Evolutionary conservation across 1,284 basidiomycete genomes (phyloP).

Genomic region (Ceratobasidium sp.): DNA sequence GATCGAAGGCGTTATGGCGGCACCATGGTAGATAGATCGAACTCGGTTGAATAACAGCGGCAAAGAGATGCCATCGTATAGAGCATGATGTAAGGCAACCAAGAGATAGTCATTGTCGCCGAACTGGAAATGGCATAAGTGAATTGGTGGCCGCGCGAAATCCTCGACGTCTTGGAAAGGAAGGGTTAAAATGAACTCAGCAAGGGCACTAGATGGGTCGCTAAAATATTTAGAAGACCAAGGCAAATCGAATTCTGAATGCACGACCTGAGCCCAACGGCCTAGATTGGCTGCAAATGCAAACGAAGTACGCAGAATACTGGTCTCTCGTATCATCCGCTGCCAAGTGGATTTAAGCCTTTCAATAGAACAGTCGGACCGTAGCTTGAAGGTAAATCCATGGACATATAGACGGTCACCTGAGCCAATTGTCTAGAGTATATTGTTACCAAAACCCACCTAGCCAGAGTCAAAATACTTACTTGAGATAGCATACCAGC

Average conservation of each 20-base stretch:
- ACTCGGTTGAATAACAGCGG: constrained; percentile 55
- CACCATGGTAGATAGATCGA: constrained; percentile 53
- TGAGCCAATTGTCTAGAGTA: constrained; percentile 59
- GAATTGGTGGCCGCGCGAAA: constrained; percentile 42
- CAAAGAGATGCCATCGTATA: constrained; percentile 64
- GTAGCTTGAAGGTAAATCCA: constrained; percentile 58
- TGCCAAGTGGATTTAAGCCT: constrained; percentile 57
- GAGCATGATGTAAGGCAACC: constrained; percentile 62
- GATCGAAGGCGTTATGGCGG: constrained; percentile 43
- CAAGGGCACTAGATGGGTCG: constrained; percentile 43
- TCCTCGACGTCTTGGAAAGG: constrained; percentile 43
- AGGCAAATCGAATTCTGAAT: constrained; percentile 54
- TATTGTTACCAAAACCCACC: not conserved
- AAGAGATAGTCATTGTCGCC: constrained; percentile 51
- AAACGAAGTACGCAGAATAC: constrained; percentile 62
- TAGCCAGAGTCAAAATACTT: constrained; percentile 24
- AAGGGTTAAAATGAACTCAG: constrained; percentile 26
- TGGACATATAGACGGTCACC: constrained; percentile 61
- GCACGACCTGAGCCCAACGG: constrained; percentile 60
- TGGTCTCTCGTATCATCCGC: constrained; percentile 52
- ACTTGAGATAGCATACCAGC: constrained; percentile 65
- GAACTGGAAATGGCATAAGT: constrained; percentile 17
- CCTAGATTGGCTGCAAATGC: constrained; percentile 58
- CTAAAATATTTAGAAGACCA: constrained; percentile 52
- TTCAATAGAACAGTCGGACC: constrained; percentile 49